phyloP scores from a whole-genome alignment of 2,329 filamentous ascomycete species.

The Fusarium sp. region DNA sequence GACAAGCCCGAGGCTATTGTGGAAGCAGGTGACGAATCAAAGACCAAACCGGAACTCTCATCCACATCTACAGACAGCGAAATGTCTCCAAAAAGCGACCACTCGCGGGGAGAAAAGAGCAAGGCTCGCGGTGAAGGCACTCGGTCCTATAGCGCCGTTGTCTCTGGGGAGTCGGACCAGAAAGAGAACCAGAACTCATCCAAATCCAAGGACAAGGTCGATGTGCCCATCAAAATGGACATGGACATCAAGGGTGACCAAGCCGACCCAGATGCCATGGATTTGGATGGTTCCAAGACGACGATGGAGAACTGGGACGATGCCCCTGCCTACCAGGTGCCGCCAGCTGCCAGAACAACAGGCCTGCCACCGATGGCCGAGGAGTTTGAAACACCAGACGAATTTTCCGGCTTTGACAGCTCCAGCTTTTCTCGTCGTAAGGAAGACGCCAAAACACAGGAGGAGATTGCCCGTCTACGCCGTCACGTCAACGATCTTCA shows the following conservation, averaged over 20 bases:
- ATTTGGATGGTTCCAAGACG: slow-evolving; percentile 14
- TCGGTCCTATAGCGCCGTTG: slow-evolving; percentile 22
- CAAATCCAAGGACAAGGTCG: slow-evolving; percentile 13
- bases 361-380: slow-evolving; percentile 18
- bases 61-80: neutral
- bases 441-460: slow-evolving; percentile 15
- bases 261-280: slow-evolving; percentile 13
- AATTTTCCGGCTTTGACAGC: slow-evolving; percentile 27
- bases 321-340: slow-evolving; percentile 19
- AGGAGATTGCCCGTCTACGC: slow-evolving; percentile 30
- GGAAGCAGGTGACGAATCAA: neutral
- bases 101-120: slow-evolving; percentile 9
- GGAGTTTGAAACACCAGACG: slow-evolving; percentile 33
- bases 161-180: slow-evolving; percentile 18
- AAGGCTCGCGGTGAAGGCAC: slow-evolving; percentile 28
- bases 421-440: slow-evolving; percentile 17
- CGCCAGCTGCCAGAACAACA: slow-evolving; percentile 3
- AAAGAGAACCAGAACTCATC: slow-evolving; percentile 5
- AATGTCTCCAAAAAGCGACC: slow-evolving; percentile 27
- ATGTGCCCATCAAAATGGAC: slow-evolving; percentile 7
- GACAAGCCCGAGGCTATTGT: neutral
- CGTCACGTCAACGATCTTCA: slow-evolving; percentile 37
- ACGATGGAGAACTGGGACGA: slow-evolving; percentile 6
- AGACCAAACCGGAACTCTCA: neutral
- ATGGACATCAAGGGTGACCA: slow-evolving; percentile 1